Conservation (phyloP, 352 stramenopile genomes). For the Phytophthora pisi region DNA sequence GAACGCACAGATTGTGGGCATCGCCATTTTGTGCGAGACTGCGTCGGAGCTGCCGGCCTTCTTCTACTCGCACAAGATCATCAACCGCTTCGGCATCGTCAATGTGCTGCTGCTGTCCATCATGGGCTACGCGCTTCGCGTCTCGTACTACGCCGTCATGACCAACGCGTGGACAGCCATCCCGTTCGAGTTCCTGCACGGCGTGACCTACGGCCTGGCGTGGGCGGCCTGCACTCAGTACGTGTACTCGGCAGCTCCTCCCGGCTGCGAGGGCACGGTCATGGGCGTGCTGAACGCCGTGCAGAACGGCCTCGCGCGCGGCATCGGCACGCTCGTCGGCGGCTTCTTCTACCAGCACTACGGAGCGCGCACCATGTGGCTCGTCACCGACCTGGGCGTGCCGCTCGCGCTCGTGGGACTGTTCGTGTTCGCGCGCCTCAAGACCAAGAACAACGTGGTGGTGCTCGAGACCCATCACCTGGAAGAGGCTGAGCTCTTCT, state of each 20-base stretch:
- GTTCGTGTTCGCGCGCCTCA: conserved; percentile 61
- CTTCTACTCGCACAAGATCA: conserved; percentile 78
- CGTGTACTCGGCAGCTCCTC: conserved; percentile 65
- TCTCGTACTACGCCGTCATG: conserved; percentile 81
- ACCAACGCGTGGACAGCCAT: conserved; percentile 80
- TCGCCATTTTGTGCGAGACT: conserved; percentile 83
- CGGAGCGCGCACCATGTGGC: conserved; percentile 69
- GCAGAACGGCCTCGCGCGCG: conserved; percentile 76
- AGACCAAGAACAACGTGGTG: conserved; percentile 47
- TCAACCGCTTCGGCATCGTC: conserved; percentile 71
- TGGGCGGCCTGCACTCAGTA: conserved; percentile 83
- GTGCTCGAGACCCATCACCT: conserved; percentile 41
- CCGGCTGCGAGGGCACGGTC: conserved; percentile 69
- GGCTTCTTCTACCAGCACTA: conserved; percentile 83
- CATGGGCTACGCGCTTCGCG: conserved; percentile 64
- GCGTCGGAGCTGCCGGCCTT: conserved; percentile 81
- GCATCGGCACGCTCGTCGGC: conserved; percentile 68
- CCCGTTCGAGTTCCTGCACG: conserved; percentile 83
- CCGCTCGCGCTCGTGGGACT: conserved; percentile 65
- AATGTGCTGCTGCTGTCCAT: conserved; percentile 79
- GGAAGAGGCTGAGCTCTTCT: conserved; percentile 72
- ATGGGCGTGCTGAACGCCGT: conserved; percentile 82
- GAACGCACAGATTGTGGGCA: conserved; percentile 79
- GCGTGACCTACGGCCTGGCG: conserved; percentile 72
- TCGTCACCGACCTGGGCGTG: conserved; percentile 68